These are phyloP conservation scores for Skeletonema costatum DNA, from an alignment of 108 stramenopile genomes.

Conservation along the genomic window DNA sequence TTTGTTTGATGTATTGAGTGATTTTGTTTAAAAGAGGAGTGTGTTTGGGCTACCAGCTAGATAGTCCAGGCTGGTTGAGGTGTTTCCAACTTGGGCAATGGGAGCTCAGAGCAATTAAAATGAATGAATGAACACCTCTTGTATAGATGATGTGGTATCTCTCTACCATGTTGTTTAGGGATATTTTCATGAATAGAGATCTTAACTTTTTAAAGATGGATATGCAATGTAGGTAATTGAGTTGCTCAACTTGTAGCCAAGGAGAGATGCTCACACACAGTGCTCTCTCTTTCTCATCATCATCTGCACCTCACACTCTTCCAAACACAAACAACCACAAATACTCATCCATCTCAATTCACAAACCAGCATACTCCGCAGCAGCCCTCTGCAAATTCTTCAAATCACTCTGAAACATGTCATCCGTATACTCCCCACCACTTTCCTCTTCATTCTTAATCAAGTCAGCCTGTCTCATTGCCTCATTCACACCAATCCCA, in stretches of 20 bases:
- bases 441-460: background rate
- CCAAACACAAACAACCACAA: background rate
- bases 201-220: background rate
- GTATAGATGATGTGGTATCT: constrained; percentile 1
- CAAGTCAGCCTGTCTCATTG: constrained; percentile 57
- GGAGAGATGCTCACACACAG: too few species aligned
- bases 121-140: background rate
- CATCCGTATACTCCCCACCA: constrained; percentile 52
- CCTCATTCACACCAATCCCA: constrained; percentile 52
- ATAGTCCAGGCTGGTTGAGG: background rate
- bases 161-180: background rate
- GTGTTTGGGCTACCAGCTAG: background rate
- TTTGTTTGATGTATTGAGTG: background rate
- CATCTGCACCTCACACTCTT: background rate
- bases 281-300: background rate
- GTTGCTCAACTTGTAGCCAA: background rate
- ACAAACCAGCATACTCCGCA: constrained; percentile 42
- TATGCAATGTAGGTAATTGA: background rate
- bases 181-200: background rate
- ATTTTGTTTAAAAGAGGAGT: background rate
- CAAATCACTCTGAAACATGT: constrained; percentile 56
- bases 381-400: constrained; percentile 49
- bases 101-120: too few species aligned
- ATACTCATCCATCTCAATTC: background rate
- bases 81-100: background rate